Percentiles rank a stretch among this genome's conserved stretches.
phyloP scores from a whole-genome alignment of 78 protist genomes.

The Dictyostelium citrinum region DNA sequence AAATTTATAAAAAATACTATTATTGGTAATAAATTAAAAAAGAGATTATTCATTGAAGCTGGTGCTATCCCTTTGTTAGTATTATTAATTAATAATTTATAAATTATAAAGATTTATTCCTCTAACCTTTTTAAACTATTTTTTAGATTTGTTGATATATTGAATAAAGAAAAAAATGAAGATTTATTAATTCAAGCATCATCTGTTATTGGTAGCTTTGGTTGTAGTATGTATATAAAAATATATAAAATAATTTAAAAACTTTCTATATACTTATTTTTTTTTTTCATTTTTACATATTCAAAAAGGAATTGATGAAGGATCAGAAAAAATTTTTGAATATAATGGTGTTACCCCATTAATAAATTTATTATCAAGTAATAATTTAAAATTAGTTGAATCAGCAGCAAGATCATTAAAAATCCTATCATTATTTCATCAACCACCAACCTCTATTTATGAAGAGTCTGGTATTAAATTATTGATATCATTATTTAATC shows the following conservation, averaged over 20 bases:
- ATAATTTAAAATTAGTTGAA: slow-evolving; percentile 47
- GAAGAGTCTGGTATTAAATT: slow-evolving; percentile 39
- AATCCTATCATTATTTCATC: not conserved
- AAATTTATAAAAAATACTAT: slow-evolving; percentile 58
- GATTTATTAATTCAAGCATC: slow-evolving; percentile 43
- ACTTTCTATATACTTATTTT: too few relatives aligned
- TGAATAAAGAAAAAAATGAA: slow-evolving; percentile 28
- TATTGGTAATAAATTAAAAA: slow-evolving; percentile 50
- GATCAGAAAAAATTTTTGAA: slow-evolving; percentile 2
- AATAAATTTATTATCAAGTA: slow-evolving; percentile 27
- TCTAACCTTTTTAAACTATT: too few relatives aligned
- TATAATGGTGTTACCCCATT: slow-evolving; percentile 15
- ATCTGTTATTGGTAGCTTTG: slow-evolving; percentile 59
- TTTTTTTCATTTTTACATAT: not conserved
- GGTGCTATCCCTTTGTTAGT: slow-evolving; percentile 42
- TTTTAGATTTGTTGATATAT: slow-evolving; percentile 44
- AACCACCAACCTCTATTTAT: slow-evolving; percentile 29
- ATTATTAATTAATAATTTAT: not conserved
- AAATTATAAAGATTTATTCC: too few relatives aligned
- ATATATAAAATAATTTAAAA: too few relatives aligned
- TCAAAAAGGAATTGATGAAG: slow-evolving; percentile 32
- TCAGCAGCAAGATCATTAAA: slow-evolving; percentile 66
- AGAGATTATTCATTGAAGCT: slow-evolving; percentile 9
- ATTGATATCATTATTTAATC: slow-evolving; percentile 28
- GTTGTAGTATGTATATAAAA: slow-evolving; percentile 15